These are phyloP conservation scores for Favolaschia claudopus DNA, from an alignment of 768 basidiomycete genomes.

Conservation along the genomic window DNA sequence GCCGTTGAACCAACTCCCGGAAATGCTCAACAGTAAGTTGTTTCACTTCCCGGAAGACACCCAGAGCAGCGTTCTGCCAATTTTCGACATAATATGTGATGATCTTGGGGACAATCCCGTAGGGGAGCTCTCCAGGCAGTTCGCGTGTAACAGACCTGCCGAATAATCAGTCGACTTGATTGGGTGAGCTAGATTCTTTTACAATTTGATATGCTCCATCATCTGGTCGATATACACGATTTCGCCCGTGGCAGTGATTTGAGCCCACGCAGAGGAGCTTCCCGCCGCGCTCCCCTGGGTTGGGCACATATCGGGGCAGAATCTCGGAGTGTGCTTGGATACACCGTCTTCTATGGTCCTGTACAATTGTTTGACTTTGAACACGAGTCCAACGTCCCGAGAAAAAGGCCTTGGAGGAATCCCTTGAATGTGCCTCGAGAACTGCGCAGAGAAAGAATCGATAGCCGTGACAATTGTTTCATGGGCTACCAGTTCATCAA, in stretches of 20 bases:
- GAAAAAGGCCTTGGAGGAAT: slow-evolving; percentile 11
- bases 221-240: slow-evolving; percentile 12
- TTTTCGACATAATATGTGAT: slow-evolving; percentile 2
- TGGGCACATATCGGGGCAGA: slow-evolving; percentile 2
- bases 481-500: not conserved
- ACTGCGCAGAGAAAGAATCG: not conserved
- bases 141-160: slow-evolving; percentile 1
- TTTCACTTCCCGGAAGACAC: not conserved
- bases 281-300: not conserved
- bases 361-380: slow-evolving; percentile 9
- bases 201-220: slow-evolving; percentile 1
- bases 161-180: not conserved
- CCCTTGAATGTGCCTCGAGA: slow-evolving; percentile 8
- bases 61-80: slow-evolving; percentile 1
- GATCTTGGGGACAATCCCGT: slow-evolving; percentile 5
- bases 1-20: not conserved
- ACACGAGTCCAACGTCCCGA: slow-evolving; percentile 7
- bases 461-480: not conserved
- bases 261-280: slow-evolving; percentile 11
- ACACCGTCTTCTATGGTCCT: slow-evolving; percentile 1
- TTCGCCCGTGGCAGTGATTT: slow-evolving; percentile 9
- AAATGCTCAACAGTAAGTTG: not conserved
- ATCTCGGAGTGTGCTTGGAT: slow-evolving; percentile 4
- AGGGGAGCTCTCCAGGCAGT: slow-evolving; percentile 15
- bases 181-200: not conserved